These are phyloP conservation scores for Brassica balearica DNA, from an alignment of 441 rosid species.

Conservation along the genomic window DNA sequence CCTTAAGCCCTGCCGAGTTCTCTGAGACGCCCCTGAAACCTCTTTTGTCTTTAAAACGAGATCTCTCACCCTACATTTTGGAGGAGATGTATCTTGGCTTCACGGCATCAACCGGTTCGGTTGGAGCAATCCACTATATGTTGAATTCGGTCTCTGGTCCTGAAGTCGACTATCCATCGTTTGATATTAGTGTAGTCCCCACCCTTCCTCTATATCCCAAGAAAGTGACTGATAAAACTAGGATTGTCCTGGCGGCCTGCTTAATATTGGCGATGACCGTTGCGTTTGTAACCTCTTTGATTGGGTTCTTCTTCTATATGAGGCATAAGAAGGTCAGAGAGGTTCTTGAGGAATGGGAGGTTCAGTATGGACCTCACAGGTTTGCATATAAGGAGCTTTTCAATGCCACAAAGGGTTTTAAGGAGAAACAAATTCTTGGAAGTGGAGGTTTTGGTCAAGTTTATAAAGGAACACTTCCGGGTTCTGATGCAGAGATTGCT, in stretches of 20 bases:
- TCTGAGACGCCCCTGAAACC: not conserved
- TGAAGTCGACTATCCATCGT: not conserved
- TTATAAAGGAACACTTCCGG: not conserved
- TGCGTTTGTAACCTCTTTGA: not conserved
- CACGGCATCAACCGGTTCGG: not conserved
- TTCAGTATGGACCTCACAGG: constrained; percentile 11
- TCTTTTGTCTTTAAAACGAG: not conserved
- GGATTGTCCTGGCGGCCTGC: not conserved
- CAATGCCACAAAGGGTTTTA: constrained; percentile 4
- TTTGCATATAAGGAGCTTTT: not conserved
- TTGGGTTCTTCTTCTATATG: not conserved
- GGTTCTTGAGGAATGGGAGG: constrained; percentile 5
- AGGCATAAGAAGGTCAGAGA: constrained; percentile 4
- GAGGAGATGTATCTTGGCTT: constrained; percentile 8
- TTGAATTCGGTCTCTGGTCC: not conserved
- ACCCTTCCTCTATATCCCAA: not conserved
- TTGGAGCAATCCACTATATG: not conserved
- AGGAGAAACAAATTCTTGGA: not conserved
- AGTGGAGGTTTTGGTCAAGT: constrained; percentile 11
- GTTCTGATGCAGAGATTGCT: not conserved
- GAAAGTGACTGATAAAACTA: not conserved
- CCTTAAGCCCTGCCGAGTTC: constrained; percentile 3
- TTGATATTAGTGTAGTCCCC: constrained; percentile 10
- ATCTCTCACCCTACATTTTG: not conserved
- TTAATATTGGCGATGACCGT: not conserved